Base-by-base conservation (phyloP, 1,284 basidiomycete species). In the Mycena citricolor region DNA sequence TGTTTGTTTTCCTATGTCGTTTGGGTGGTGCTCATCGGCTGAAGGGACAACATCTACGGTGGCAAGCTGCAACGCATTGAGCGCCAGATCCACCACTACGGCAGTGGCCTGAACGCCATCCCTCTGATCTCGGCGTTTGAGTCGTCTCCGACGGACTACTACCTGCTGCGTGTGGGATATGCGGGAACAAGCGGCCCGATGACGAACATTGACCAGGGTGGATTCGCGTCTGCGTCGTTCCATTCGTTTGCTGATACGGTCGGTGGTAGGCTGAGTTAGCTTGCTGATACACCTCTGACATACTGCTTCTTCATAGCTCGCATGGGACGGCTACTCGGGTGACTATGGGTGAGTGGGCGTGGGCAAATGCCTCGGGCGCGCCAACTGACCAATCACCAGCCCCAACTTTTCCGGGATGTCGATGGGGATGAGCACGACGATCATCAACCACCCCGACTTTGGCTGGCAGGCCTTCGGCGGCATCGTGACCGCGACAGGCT, bases 391-490 rank as follows among this genome's bases (percentile, higher is more conserved):
- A 3, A 22, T 13, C 13, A 8, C 5, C 14, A 49, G 48, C 20
- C 78, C 77, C 5, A 78, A 78, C 59, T 78, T 78, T 54, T 76
- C 77, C 44, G 77, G 77, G 10, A 73, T 77, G 54, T 57, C 72
- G 4, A 72, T 79, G 65, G 74, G 76, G 25, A 75, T 73, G 45
- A 74, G 74, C 39, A 73, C 74, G 0, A 77, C 70, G 52, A 65
- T 81, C 56, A 60, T 79, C 43, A 64, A 78, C 47, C 76, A 80
- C 46, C 75, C 76, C 16, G 66, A 71, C 45, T 80, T 79, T 53
- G 78, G 77, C n/a, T 80, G 77, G 77, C 77, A 80, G 59, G 76
- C 76, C 4, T 78, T 79, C 52, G 77, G 77, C 30, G 77, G 78
- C 8, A 71, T 67, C 32, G 63, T 79, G 19, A 55, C 67, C 16